phyloP scores from a whole-genome alignment of 2,329 filamentous ascomycete genomes.

The Neonectria hederae region DNA sequence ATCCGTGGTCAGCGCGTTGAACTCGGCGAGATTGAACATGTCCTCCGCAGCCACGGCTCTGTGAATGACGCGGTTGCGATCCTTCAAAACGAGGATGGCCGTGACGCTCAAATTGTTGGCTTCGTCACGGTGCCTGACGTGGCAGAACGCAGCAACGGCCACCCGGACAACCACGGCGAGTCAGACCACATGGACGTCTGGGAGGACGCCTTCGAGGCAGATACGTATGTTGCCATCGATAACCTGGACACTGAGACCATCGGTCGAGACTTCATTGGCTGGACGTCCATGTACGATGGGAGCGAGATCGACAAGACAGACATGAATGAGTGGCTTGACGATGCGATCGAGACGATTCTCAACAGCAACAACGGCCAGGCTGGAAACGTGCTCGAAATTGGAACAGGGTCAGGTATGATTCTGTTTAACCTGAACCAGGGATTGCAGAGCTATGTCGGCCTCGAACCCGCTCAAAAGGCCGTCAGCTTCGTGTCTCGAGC shows the following conservation, averaged over 20 bases:
- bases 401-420: constrained; percentile 46
- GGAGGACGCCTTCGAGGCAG: constrained; percentile 23
- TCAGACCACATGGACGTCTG: constrained; percentile 11
- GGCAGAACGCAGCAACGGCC: not conserved
- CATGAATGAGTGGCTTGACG: constrained; percentile 47
- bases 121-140: not conserved
- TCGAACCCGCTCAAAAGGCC: constrained; percentile 41
- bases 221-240: constrained; percentile 25
- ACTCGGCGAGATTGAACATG: constrained; percentile 33
- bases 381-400: constrained; percentile 42
- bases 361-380: constrained; percentile 10
- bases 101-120: not conserved
- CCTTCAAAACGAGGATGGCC: not conserved
- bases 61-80: not conserved
- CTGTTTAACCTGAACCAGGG: constrained; percentile 37
- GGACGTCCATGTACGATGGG: constrained; percentile 43
- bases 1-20: constrained; percentile 36
- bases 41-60: not conserved
- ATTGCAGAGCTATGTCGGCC: constrained; percentile 39
- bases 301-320: constrained; percentile 38
- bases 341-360: constrained; percentile 37
- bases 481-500: constrained; percentile 31
- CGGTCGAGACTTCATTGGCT: constrained; percentile 39
- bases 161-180: not conserved
- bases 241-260: constrained; percentile 15